phyloP scores from a whole-genome alignment of 2,329 filamentous ascomycete species.

The Neofusicoccum laricinum region DNA sequence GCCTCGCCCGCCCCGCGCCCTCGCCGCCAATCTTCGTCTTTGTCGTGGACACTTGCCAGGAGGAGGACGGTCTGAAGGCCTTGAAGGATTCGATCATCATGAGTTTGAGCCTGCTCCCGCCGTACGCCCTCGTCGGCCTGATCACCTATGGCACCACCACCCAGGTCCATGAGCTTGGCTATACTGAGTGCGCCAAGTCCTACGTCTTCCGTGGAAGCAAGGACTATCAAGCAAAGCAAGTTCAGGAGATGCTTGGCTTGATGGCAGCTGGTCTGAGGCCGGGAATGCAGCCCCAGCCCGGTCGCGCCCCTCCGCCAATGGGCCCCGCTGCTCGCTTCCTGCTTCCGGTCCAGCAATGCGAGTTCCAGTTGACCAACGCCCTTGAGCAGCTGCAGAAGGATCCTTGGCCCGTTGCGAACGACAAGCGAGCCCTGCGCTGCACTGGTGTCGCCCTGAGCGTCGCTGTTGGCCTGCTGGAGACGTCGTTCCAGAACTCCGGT shows the following conservation, averaged over 20 bases:
- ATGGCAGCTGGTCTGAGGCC: constrained; percentile 70
- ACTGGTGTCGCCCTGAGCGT: constrained; percentile 96
- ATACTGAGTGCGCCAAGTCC: constrained; percentile 96
- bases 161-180: constrained; percentile 96
- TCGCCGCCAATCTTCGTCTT: constrained; percentile 83
- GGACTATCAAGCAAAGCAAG: constrained; percentile 96
- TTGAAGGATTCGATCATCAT: constrained; percentile 84
- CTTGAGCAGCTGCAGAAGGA: constrained; percentile 95
- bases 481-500: constrained; percentile 92
- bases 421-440: constrained; percentile 85
- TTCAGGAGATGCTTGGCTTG: constrained; percentile 98
- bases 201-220: constrained; percentile 98
- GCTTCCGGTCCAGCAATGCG: constrained; percentile 89
- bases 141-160: constrained; percentile 94
- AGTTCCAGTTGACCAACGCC: constrained; percentile 95
- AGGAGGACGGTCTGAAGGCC: constrained; percentile 78
- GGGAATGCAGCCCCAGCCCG: constrained; percentile 66
- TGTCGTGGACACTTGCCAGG: constrained; percentile 84
- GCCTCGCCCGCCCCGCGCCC: constrained; percentile 76
- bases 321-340: constrained; percentile 87
- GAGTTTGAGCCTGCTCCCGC: constrained; percentile 77
- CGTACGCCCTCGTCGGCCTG: constrained; percentile 76
- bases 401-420: constrained; percentile 94
- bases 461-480: constrained; percentile 86
- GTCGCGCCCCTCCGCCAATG: constrained; percentile 69